These are phyloP conservation scores for Trifolium subterraneum DNA, from an alignment of 306 rosid genomes.

Conservation along the genomic window DNA sequence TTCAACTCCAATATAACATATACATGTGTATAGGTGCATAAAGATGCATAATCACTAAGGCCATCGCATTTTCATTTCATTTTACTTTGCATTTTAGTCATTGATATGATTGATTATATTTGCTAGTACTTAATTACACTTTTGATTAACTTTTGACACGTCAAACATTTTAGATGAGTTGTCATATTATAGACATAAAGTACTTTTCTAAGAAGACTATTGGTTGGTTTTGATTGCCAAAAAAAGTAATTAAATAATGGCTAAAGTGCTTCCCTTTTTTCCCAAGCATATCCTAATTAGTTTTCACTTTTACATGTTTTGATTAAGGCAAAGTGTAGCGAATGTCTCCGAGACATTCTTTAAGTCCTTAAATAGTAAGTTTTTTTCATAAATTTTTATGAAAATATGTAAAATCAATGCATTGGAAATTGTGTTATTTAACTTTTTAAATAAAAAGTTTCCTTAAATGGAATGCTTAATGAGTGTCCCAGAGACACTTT, in stretches of 20 bases:
- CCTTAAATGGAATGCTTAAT: no score
- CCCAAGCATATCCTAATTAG: background rate
- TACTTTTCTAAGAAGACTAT: constrained; percentile 31
- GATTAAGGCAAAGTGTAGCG: no score
- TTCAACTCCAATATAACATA: constrained; percentile 45
- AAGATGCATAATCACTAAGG: constrained; percentile 30
- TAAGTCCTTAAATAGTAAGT: no score
- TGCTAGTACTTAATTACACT: constrained; percentile 27
- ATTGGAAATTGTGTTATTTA: no score
- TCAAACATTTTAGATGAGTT: constrained; percentile 21
- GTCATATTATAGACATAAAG: background rate
- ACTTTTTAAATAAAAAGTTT: no score
- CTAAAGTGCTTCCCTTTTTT: background rate
- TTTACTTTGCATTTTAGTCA: constrained; percentile 41
- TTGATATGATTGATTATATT: constrained; percentile 38
- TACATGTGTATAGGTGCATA: constrained; percentile 50
- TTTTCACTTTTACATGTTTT: background rate
- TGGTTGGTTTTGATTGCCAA: constrained; percentile 34
- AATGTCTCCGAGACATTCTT: no score
- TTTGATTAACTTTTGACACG: constrained; percentile 37
- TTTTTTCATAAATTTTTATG: no score
- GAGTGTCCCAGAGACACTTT: no score
- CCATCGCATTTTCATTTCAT: constrained; percentile 39
- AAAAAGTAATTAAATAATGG: background rate
- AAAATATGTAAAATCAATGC: no score